Evolutionary conservation across 2,329 filamentous ascomycete genomes (phyloP).

Genomic region (Trichophyton mentagrophytes): DNA sequence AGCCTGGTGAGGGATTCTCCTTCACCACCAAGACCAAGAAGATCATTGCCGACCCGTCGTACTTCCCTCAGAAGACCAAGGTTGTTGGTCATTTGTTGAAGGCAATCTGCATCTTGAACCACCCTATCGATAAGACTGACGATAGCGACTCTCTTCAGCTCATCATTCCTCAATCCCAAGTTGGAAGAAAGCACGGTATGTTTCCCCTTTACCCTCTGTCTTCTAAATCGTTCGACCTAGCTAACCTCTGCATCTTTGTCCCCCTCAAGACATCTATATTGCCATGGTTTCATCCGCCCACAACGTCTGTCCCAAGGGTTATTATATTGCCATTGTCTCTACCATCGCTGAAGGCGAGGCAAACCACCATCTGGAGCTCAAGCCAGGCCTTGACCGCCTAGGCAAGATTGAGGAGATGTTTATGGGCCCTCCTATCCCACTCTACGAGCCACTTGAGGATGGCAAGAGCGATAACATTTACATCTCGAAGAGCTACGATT

Average conservation of each 20-base stretch:
- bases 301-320: constrained; percentile 97
- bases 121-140: constrained; percentile 80
- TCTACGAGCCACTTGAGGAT: constrained; percentile 80
- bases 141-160: constrained; percentile 83
- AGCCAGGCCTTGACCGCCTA: constrained; percentile 81
- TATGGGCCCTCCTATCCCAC: constrained; percentile 80
- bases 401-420: constrained; percentile 95
- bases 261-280: constrained; percentile 71
- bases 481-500: constrained; percentile 97
- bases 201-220: background rate
- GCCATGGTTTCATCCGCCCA: constrained; percentile 90
- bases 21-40: constrained; percentile 94
- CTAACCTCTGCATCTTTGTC: background rate
- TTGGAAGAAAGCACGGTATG: constrained; percentile 85
- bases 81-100: constrained; percentile 83
- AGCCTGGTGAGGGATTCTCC: constrained; percentile 62
- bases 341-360: constrained; percentile 85
- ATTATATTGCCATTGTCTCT: constrained; percentile 96
- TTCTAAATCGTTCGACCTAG: background rate
- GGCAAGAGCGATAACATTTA: constrained; percentile 84
- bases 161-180: constrained; percentile 95
- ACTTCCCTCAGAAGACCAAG: constrained; percentile 83
- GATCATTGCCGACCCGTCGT: constrained; percentile 90
- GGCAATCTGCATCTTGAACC: constrained; percentile 94
- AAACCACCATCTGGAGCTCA: constrained; percentile 92